Evolutionary conservation across 805 yeast species (phyloP).

Genomic region (Teunomyces panamensis): DNA sequence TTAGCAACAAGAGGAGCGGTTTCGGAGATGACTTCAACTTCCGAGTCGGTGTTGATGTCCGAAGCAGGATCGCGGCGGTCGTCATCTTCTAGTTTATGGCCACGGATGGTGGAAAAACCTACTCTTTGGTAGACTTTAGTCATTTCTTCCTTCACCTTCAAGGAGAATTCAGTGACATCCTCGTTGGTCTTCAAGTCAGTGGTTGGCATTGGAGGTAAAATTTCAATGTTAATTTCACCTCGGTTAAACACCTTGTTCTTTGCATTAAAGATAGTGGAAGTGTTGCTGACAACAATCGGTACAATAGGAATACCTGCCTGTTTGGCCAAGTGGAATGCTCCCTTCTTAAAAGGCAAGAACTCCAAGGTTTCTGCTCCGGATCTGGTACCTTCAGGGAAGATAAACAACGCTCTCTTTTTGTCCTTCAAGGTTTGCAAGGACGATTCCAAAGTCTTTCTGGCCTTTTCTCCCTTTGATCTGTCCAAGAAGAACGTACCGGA

Average conservation of each 20-base stretch:
- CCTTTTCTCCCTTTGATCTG: conserved; percentile 71
- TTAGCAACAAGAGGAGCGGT: conserved; percentile 20
- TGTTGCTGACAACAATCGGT: conserved; percentile 85
- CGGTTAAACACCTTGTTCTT: conserved; percentile 61
- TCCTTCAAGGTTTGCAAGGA: conserved; percentile 64
- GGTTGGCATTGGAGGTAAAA: conserved; percentile 78
- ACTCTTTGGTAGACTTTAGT: conserved; percentile 31
- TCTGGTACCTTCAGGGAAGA: conserved; percentile 98
- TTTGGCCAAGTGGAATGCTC: conserved; percentile 96
- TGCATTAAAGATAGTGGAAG: conserved; percentile 67
- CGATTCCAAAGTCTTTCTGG: conserved; percentile 66
- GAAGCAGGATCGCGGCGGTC: conserved; percentile 1
- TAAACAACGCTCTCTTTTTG: conserved; percentile 71
- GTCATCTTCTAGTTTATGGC: neutral
- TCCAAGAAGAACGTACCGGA: conserved; percentile 91
- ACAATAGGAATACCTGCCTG: conserved; percentile 88
- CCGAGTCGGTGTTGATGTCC: conserved; percentile 6
- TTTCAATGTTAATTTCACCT: conserved; percentile 77
- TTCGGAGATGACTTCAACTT: conserved; percentile 18
- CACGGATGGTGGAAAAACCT: conserved; percentile 37
- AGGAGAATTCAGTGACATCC: conserved; percentile 62
- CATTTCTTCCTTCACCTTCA: conserved; percentile 61
- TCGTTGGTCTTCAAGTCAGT: conserved; percentile 60
- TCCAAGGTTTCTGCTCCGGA: conserved; percentile 68
- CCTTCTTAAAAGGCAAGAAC: conserved; percentile 88